Base-by-base conservation (phyloP, 1,284 basidiomycete genomes). In the Fistulina hepatica region DNA sequence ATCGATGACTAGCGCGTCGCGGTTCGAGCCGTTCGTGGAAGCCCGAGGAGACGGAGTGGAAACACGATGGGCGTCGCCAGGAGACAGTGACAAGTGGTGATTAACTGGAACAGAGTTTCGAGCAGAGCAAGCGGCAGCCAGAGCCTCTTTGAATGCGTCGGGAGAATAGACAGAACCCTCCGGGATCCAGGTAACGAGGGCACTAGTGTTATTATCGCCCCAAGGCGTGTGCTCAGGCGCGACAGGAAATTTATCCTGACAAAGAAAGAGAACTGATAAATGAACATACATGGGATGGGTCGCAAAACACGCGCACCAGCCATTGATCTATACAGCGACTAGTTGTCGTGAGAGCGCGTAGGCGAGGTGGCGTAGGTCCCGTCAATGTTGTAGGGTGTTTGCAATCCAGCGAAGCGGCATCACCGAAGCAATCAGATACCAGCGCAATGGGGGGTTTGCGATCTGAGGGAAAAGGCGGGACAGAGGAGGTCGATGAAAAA, bases 81-180 rank as follows among this genome's bases (percentile, higher is more conserved):
- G 35, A 38, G 43, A 32, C 33, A 30, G 19, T 42, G 34, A 32
- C 39, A 46, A 26, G 52, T 52, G 25, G 47, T 47, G 33, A 42
- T 41, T 25, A 27, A 46, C n/a, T 61, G 28, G 9, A 5, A 19
- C 13, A 13, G 9, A n/a, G 3, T 13, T 16, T 13, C 28, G 35
- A 13, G 33, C 24, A 15, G 41, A 36, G 27, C 46, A 36, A 19
- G 46, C 43, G 5, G 36, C 24, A 15, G 33, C 28, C 28, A 47
- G 25, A 13, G 36, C 37, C 5, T 26, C 32, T 34, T 43, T 42
- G 43, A 71, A 63, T 25, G 47, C 50, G 21, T 61, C 59, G 9
- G 63, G 63, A 37, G 67, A 54, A 41, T 67, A 65, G 30, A 69
- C 48, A 5, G 70, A 73, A 11, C 72, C 73, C 51, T 72, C 70